Percentiles rank a stretch among this genome's conserved stretches.
Evolutionary conservation across 768 basidiomycete genomes (phyloP).

Genomic region (Boletales sp.): DNA sequence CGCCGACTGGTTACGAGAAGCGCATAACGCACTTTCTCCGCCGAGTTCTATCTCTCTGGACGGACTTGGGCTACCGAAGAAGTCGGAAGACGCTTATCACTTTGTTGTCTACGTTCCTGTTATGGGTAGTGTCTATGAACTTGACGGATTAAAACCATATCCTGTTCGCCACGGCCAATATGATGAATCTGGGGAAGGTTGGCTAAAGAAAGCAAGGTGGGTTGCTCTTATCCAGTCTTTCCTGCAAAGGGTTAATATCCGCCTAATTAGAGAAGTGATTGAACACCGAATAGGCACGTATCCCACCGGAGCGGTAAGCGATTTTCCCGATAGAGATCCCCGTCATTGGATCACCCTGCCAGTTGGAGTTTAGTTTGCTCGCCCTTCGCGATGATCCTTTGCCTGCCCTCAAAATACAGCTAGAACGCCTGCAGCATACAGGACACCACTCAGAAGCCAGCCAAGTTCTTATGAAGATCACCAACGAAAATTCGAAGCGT

Average conservation of each 20-base stretch:
- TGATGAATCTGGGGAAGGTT: constrained; percentile 68
- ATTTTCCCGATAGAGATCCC: constrained; percentile 11
- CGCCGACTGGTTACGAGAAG: constrained; percentile 74
- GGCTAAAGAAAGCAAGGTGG: constrained; percentile 78
- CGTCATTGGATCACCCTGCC: constrained; percentile 2
- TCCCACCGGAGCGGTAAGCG: constrained; percentile 76
- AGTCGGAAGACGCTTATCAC: constrained; percentile 86
- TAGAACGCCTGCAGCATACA: constrained; percentile 45
- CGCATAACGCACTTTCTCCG: constrained; percentile 92
- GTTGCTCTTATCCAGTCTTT: constrained; percentile 12
- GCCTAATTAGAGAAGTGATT: constrained; percentile 64
- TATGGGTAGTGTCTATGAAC: constrained; percentile 82
- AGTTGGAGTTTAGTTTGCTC: constrained; percentile 93
- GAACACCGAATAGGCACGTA: constrained; percentile 89
- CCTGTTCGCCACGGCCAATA: constrained; percentile 81
- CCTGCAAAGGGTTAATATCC: constrained; percentile 17
- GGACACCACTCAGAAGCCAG: constrained; percentile 43
- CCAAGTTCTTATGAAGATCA: constrained; percentile 53
- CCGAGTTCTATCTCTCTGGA: constrained; percentile 86
- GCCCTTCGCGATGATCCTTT: constrained; percentile 83
- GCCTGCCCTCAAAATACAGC: constrained; percentile 58
- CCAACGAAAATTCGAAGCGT: constrained; percentile 70
- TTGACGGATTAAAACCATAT: constrained; percentile 82
- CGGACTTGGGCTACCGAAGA: constrained; percentile 69
- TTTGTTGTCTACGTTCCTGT: constrained; percentile 92